Percentiles rank a stretch among this genome's conserved stretches.
These are phyloP conservation scores for Corniculantispora saksenae DNA, from an alignment of 2,329 filamentous ascomycete species.

Conservation along the genomic window DNA sequence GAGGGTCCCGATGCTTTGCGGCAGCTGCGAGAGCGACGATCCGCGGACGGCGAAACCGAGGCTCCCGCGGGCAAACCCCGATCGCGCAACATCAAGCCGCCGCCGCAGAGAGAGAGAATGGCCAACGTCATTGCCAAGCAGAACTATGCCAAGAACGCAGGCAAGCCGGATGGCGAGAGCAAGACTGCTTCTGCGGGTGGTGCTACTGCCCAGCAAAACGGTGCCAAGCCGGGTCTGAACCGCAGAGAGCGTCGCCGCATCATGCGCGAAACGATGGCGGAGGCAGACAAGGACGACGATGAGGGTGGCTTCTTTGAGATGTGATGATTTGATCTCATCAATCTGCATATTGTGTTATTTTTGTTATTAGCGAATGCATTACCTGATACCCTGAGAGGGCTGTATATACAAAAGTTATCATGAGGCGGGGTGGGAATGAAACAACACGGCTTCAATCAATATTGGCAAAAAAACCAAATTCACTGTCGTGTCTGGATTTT, in stretches of 20 bases:
- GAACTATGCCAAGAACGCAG: conserved; percentile 26
- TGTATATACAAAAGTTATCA: neutral
- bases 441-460: neutral
- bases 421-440: neutral
- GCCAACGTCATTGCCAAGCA: conserved; percentile 21
- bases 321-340: neutral
- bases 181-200: conserved; percentile 16
- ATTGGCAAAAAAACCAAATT: neutral
- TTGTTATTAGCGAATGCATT: conserved; percentile 18
- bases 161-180: conserved; percentile 27
- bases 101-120: conserved; percentile 15
- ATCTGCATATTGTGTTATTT: conserved; percentile 6
- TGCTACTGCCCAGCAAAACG: conserved; percentile 26
- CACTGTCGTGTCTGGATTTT: no score
- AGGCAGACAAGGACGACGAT: conserved; percentile 42
- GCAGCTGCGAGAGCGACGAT: conserved; percentile 55
- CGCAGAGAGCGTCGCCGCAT: conserved; percentile 37
- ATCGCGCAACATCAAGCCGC: neutral
- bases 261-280: conserved; percentile 36
- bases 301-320: conserved; percentile 60
- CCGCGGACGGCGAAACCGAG: conserved; percentile 22
- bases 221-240: conserved; percentile 33
- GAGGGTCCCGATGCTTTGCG: conserved; percentile 55
- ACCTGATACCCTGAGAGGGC: neutral
- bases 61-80: neutral